These are phyloP conservation scores for Suhomyces wounanorum DNA, from an alignment of 1,139 yeast species.

Conservation along the genomic window DNA sequence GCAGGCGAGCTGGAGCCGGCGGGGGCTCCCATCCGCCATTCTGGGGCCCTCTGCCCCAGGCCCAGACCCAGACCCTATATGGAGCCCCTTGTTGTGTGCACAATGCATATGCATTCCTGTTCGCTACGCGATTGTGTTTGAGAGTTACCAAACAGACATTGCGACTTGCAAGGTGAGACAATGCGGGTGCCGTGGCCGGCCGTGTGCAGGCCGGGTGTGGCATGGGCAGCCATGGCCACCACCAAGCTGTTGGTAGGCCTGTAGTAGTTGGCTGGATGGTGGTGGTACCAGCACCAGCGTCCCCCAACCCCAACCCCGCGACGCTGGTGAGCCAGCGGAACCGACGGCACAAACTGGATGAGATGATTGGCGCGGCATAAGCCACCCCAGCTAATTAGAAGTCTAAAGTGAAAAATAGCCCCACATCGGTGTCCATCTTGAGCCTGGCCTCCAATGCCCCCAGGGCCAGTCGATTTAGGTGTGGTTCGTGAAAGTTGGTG, in stretches of 20 bases:
- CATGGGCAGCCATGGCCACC: no score
- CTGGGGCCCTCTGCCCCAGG: background rate
- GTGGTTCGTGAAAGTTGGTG: no score
- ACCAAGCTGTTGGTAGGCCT: no score
- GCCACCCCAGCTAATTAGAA: background rate
- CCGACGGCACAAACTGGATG: background rate
- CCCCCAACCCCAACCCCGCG: no score
- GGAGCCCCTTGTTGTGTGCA: constrained; percentile 1
- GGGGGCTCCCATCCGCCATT: background rate
- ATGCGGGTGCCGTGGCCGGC: background rate
- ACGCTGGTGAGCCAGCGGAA: background rate
- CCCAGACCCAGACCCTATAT: constrained; percentile 2
- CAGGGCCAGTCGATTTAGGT: background rate
- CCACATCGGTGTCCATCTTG: background rate
- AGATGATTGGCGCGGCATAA: background rate
- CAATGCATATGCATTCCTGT: constrained; percentile 10
- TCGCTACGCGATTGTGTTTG: constrained; percentile 10
- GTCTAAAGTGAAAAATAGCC: background rate
- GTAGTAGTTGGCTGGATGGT: no score
- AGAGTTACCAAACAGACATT: background rate
- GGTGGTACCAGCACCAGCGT: no score
- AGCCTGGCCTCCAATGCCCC: background rate
- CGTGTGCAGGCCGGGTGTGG: background rate
- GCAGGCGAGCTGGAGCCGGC: no score
- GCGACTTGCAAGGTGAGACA: background rate